Evolutionary conservation across 2,329 filamentous ascomycete genomes (phyloP).

Genomic region (Mollisia scopiformis): DNA sequence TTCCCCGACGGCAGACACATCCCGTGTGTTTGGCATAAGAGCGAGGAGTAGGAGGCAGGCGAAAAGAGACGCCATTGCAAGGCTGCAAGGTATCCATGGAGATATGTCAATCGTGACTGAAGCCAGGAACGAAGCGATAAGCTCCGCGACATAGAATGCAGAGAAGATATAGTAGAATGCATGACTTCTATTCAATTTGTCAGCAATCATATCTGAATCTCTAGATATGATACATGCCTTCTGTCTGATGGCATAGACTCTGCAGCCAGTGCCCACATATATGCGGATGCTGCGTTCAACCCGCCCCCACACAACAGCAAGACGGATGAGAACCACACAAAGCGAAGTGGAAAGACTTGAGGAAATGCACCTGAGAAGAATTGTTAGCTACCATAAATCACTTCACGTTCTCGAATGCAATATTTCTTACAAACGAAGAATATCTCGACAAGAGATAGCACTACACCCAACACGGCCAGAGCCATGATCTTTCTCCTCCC

Average conservation of each 20-base stretch:
- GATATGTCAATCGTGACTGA: conserved; percentile 34
- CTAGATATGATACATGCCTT: conserved; percentile 18
- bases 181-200: conserved; percentile 27
- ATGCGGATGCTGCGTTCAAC: conserved; percentile 33
- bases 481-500: conserved; percentile 33
- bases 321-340: conserved; percentile 35
- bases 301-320: conserved; percentile 35
- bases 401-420: not conserved
- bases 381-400: not conserved
- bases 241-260: conserved; percentile 29
- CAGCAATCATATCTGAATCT: not conserved
- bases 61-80: conserved; percentile 29
- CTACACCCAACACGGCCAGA: conserved; percentile 31
- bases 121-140: conserved; percentile 33
- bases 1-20: not conserved
- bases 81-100: conserved; percentile 34
- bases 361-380: conserved; percentile 32
- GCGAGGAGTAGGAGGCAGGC: conserved; percentile 27
- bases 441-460: conserved; percentile 27
- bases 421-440: conserved; percentile 34
- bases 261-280: conserved; percentile 38
- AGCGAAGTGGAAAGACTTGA: conserved; percentile 25
- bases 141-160: conserved; percentile 36
- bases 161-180: conserved; percentile 38
- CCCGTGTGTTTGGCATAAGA: conserved; percentile 25